These are phyloP conservation scores for sweet orange (Citrus sinensis) DNA, from an alignment of 345 rosid species.

Conservation along the genomic window DNA sequence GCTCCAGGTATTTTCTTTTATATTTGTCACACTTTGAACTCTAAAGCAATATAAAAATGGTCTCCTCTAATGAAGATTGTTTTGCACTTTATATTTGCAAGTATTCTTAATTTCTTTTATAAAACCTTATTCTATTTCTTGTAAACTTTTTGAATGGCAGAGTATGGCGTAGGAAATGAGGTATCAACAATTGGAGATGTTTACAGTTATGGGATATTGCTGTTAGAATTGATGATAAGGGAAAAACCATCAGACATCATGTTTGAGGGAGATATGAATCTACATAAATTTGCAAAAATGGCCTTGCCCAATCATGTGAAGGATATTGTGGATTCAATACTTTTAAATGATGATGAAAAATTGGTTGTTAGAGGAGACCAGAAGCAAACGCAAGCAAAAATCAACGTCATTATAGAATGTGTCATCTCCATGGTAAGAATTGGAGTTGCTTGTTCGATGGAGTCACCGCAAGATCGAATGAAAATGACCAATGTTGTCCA, in stretches of 20 bases:
- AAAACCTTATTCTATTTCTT: not conserved
- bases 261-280: not conserved
- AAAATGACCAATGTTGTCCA: not conserved
- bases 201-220: not conserved
- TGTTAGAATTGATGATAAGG: not conserved
- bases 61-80: no score
- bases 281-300: not conserved
- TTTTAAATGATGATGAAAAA: not conserved
- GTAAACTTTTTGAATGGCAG: not conserved
- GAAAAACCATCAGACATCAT: not conserved
- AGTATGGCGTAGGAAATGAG: not conserved
- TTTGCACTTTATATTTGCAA: no score
- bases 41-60: no score
- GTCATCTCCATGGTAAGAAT: not conserved
- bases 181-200: not conserved
- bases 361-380: not conserved
- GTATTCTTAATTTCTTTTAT: not conserved
- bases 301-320: not conserved
- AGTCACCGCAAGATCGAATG: not conserved
- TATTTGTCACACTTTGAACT: not conserved
- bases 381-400: not conserved
- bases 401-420: not conserved
- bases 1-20: not conserved
- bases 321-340: not conserved
- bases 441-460: not conserved